A percentile compares a stretch with the other conserved stretches of the same genome.
phyloP scores from a whole-genome alignment of 805 yeast species.

The Lipomyces orientalis region DNA sequence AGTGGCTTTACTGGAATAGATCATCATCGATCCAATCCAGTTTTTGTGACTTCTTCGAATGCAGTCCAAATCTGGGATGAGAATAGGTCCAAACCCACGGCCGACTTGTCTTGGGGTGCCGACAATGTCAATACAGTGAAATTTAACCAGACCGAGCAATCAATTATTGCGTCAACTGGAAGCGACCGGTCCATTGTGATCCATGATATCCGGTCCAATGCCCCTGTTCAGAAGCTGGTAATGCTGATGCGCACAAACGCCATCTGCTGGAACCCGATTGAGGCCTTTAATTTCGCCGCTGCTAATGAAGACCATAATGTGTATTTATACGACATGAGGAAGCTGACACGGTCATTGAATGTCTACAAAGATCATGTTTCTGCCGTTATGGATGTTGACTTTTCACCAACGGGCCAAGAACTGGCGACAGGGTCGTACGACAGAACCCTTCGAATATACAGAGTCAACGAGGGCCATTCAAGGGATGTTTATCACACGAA shows the following conservation, averaged over 20 bases:
- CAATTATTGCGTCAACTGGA: constrained; percentile 85
- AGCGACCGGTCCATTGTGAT: constrained; percentile 88
- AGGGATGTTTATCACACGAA: constrained; percentile 95
- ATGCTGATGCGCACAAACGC: constrained; percentile 83
- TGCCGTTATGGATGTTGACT: constrained; percentile 93
- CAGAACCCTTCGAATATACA: constrained; percentile 83
- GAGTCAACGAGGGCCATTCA: constrained; percentile 82
- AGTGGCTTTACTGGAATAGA: constrained; percentile 85
- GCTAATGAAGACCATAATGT: constrained; percentile 95
- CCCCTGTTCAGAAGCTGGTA: constrained; percentile 90
- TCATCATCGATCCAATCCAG: constrained; percentile 74
- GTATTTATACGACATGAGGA: constrained; percentile 96
- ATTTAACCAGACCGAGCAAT: constrained; percentile 89
- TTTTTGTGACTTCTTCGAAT: constrained; percentile 93
- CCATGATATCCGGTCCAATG: constrained; percentile 86
- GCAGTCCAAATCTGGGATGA: constrained; percentile 91
- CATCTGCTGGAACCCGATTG: constrained; percentile 97
- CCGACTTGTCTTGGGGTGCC: constrained; percentile 93
- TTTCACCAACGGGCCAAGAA: constrained; percentile 96
- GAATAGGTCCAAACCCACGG: constrained; percentile 73
- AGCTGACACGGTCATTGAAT: constrained; percentile 77
- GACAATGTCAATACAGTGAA: constrained; percentile 83
- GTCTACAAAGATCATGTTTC: constrained; percentile 95
- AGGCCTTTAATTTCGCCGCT: constrained; percentile 89
- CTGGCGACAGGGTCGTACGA: constrained; percentile 95